A percentile compares a stretch with the other conserved stretches of the same genome.
Evolutionary conservation across 768 basidiomycete species (phyloP).

Genomic region (Mycena chlorophos): DNA sequence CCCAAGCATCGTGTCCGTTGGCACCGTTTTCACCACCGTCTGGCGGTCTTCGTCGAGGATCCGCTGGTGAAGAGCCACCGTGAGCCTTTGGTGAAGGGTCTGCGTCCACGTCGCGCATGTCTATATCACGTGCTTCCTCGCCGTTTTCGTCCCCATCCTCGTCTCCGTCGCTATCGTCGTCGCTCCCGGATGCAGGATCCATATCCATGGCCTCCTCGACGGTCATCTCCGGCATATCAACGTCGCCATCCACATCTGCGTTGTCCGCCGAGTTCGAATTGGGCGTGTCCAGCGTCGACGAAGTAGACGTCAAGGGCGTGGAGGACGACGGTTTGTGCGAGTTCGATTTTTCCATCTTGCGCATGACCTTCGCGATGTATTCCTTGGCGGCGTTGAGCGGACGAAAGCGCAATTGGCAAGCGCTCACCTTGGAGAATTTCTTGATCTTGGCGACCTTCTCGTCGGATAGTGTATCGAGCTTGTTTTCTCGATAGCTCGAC

Average conservation of each 20-base stretch:
- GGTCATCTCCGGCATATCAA: constrained; percentile 35
- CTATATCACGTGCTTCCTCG: constrained; percentile 4
- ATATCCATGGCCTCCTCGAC: constrained; percentile 49
- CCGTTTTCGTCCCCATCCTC: constrained; percentile 23
- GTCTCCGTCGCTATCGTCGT: constrained; percentile 33
- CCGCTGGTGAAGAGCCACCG: background rate
- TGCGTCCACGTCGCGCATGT: background rate
- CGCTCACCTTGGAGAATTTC: constrained; percentile 51
- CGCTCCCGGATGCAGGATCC: constrained; percentile 37
- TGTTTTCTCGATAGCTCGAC: constrained; percentile 68
- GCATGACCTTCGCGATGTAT: constrained; percentile 79
- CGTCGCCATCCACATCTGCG: constrained; percentile 38
- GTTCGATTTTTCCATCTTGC: constrained; percentile 60
- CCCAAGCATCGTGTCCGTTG: background rate
- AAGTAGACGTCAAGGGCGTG: constrained; percentile 31
- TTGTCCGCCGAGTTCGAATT: constrained; percentile 30
- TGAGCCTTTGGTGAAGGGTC: background rate
- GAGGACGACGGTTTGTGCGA: constrained; percentile 33
- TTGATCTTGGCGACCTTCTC: constrained; percentile 91
- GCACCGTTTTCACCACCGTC: background rate
- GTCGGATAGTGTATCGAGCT: constrained; percentile 74
- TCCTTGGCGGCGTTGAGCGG: constrained; percentile 54
- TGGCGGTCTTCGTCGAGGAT: background rate
- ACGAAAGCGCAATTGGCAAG: background rate
- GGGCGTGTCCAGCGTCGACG: constrained; percentile 45